Base-by-base conservation (phyloP, 179 eudicot genomes). In the Monotropa hypopitys region DNA sequence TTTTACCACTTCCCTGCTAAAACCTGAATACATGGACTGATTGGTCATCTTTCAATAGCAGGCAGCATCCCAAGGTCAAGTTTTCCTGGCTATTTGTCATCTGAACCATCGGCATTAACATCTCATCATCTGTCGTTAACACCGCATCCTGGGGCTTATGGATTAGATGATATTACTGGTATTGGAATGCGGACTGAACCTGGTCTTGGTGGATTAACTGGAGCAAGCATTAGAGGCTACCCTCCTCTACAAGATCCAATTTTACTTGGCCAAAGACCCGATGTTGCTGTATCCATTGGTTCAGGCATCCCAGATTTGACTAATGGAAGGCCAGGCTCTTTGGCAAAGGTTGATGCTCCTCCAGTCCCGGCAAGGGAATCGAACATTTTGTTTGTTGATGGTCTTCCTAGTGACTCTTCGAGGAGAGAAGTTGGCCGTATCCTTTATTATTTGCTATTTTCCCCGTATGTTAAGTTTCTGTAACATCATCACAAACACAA, bases 371-470 rank as follows among this genome's bases (percentile, higher is more conserved):
- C 69, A 28, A 81, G 70, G 76, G 92, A 89, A 72, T 89, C 97
- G 50, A 92, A 89, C 84, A 78, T 92, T 83, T 90, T 94, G 77
- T 94, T 90, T 82, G 94, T 94, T 79, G 97, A 90, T 78, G 98
- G 94, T 75, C 96, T 94, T 76, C 98, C 98, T 7, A 80, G 79
- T 78, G 94, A 92, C 72, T 90, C 97, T 80, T 85, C 96, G 49
- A 88, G 98, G 81, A 92, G 98, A 87, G 98, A 94, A 92, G 90
- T 94, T 77, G 96, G 96, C 18, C 98, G 98, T 94, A 94, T 94
- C 98, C 97, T 92, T 86, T 12, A 21, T 40, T 33, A 50, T 32
- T 33, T 43, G 23, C 26, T 63, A 68, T 13, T 68, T 10, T 38
- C 40, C 16, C 15, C n/a, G 38, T 30, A 40, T 35, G 67, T 45